Evolutionary conservation across 2,329 filamentous ascomycete genomes (phyloP).

Genomic region (Fusarium buxicola): DNA sequence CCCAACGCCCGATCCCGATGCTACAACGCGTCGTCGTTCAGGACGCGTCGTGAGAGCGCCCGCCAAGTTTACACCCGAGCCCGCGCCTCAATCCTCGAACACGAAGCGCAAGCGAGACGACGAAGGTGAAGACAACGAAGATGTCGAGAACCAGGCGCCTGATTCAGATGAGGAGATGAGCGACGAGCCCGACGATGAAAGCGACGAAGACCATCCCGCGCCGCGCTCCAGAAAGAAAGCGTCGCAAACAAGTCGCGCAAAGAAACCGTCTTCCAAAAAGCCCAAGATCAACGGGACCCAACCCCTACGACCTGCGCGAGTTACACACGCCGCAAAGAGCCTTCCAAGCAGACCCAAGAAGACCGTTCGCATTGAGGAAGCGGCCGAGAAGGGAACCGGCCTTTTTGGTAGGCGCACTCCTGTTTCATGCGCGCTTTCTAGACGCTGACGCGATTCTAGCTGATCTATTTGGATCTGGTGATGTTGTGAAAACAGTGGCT

Average conservation of each 20-base stretch:
- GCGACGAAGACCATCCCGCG: slow-evolving; percentile 56
- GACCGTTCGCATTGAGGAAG: slow-evolving; percentile 61
- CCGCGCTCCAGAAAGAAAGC: slow-evolving; percentile 55
- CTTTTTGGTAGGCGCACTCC: slow-evolving; percentile 61
- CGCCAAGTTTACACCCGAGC: slow-evolving; percentile 68
- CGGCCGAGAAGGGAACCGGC: slow-evolving; percentile 63
- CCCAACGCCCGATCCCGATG: slow-evolving; percentile 63
- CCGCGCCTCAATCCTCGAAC: slow-evolving; percentile 53
- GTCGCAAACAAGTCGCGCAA: slow-evolving; percentile 59
- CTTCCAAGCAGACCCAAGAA: slow-evolving; percentile 69
- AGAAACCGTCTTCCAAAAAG: slow-evolving; percentile 72
- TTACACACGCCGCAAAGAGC: slow-evolving; percentile 49
- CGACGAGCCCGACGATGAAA: slow-evolving; percentile 61
- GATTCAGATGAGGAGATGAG: slow-evolving; percentile 60
- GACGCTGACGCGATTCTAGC: slow-evolving; percentile 56
- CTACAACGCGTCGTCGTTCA: slow-evolving; percentile 71
- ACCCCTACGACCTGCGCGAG: slow-evolving; percentile 51
- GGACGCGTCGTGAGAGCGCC: slow-evolving; percentile 74
- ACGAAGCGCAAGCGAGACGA: slow-evolving; percentile 70
- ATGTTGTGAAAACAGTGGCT: slow-evolving; percentile 67
- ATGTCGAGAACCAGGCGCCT: slow-evolving; percentile 60
- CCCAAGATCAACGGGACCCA: slow-evolving; percentile 70
- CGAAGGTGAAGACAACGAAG: slow-evolving; percentile 55
- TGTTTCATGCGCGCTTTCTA: not conserved
- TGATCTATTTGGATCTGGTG: slow-evolving; percentile 72